Percentiles rank a stretch among this genome's conserved stretches.
These are phyloP conservation scores for Auricularia heimuer DNA, from an alignment of 768 basidiomycete genomes.

Conservation along the genomic window DNA sequence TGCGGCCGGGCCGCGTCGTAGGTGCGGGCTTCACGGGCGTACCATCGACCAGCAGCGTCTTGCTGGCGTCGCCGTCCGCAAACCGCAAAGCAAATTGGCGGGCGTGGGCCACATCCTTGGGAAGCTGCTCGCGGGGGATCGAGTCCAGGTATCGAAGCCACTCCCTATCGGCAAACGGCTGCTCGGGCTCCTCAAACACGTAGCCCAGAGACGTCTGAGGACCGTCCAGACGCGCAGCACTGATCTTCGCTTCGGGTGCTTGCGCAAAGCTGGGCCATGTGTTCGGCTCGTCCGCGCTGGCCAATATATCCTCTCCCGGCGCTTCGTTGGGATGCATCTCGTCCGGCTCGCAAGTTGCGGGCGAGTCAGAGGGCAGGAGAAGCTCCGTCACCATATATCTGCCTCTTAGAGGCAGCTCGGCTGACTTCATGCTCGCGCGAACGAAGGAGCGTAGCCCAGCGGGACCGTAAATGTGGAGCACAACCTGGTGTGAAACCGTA, in stretches of 20 bases:
- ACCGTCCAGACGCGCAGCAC: slow-evolving; percentile 69
- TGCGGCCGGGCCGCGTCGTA: slow-evolving; percentile 38
- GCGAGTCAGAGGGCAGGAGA: slow-evolving; percentile 40
- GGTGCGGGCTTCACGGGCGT: slow-evolving; percentile 19
- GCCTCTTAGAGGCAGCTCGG: slow-evolving; percentile 47
- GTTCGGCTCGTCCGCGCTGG: slow-evolving; percentile 35
- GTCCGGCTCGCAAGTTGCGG: slow-evolving; percentile 36
- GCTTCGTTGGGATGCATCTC: slow-evolving; percentile 55
- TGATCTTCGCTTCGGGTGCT: slow-evolving; percentile 41
- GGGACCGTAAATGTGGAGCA: slow-evolving; percentile 70
- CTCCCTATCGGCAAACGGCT: slow-evolving; percentile 8
- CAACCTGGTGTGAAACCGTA: slow-evolving; percentile 26
- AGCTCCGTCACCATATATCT: slow-evolving; percentile 75
- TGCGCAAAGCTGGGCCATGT: slow-evolving; percentile 52
- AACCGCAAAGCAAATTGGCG: neutral
- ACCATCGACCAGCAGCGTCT: slow-evolving; percentile 21
- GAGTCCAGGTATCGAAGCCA: slow-evolving; percentile 11
- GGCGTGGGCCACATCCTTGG: neutral
- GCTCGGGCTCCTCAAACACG: slow-evolving; percentile 49
- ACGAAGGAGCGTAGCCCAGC: slow-evolving; percentile 67
- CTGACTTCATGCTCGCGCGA: slow-evolving; percentile 59
- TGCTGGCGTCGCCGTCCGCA: neutral
- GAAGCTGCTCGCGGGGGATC: slow-evolving; percentile 4
- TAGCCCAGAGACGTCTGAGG: slow-evolving; percentile 80
- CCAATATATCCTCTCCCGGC: slow-evolving; percentile 49